phyloP scores from a whole-genome alignment of 129 eudicot species.

The Helichrysum umbraculigerum region DNA sequence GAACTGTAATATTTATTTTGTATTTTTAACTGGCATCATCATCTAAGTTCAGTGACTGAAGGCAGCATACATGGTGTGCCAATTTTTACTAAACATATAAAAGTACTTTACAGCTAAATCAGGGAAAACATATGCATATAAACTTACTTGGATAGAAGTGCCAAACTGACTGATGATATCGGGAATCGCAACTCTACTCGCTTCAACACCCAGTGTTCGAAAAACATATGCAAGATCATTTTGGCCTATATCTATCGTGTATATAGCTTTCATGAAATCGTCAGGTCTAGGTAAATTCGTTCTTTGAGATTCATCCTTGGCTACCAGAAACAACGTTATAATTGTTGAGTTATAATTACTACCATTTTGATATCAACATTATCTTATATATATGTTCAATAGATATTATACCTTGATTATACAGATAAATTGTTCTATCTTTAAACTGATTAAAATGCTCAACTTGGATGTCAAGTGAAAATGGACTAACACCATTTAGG shows the following conservation, averaged over 20 bases:
- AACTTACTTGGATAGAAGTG: constrained; percentile 47
- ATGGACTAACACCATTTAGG: constrained; percentile 52
- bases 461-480: constrained; percentile 64
- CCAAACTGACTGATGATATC: constrained; percentile 41
- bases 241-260: constrained; percentile 77
- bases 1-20: too few relatives aligned
- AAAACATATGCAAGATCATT: constrained; percentile 56
- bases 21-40: too few relatives aligned
- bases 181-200: constrained; percentile 36
- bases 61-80: too few relatives aligned
- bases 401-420: constrained; percentile 44
- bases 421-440: constrained; percentile 51
- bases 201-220: constrained; percentile 40
- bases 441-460: constrained; percentile 62
- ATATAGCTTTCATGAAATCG: constrained; percentile 61
- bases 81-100: too few relatives aligned
- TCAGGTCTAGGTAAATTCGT: constrained; percentile 50
- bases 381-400: background rate
- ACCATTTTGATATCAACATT: background rate
- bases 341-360: background rate
- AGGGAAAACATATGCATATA: background rate
- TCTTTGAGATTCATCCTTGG: constrained; percentile 31
- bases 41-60: too few relatives aligned
- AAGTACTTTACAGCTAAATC: too few relatives aligned
- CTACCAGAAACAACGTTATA: constrained; percentile 18